Percentiles rank a stretch among this genome's conserved stretches.
Conservation (phyloP, 768 basidiomycete genomes). For the Boletus tomentosulus region DNA sequence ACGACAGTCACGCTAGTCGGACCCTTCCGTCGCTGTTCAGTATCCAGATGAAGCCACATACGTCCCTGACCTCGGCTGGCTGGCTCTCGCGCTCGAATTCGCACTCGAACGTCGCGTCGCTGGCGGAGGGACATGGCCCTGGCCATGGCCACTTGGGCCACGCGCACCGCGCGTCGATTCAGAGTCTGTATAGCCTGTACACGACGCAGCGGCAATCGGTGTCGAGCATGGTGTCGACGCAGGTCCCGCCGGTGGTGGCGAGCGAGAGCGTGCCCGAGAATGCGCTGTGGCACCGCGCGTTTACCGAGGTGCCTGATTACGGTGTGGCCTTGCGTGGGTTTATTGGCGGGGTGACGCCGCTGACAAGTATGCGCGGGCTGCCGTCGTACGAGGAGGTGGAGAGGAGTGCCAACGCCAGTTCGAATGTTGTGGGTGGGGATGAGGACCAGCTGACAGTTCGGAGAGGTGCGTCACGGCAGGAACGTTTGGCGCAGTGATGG, state of each 20-base stretch:
- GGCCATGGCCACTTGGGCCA: background rate
- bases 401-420: background rate
- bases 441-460: conserved; percentile 9
- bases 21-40: conserved; percentile 50
- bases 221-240: conserved; percentile 3
- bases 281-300: conserved; percentile 53
- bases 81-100: conserved; percentile 39
- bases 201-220: background rate
- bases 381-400: conserved; percentile 83
- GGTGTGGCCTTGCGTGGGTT: conserved; percentile 80
- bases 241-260: background rate
- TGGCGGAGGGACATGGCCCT: background rate
- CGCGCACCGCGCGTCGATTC: conserved; percentile 2
- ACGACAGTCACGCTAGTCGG: conserved; percentile 48
- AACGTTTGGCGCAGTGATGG: background rate
- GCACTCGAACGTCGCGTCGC: conserved; percentile 27
- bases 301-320: conserved; percentile 84
- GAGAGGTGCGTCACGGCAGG: background rate
- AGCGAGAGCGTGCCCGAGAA: conserved; percentile 25
- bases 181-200: background rate
- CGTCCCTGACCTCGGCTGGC: conserved; percentile 39
- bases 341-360: conserved; percentile 85
- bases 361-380: conserved; percentile 68
- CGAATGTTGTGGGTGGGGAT: background rate
- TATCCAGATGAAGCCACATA: conserved; percentile 61